These are phyloP conservation scores for Fusarium oxysporum DNA, from an alignment of 2,329 filamentous ascomycete genomes.

Conservation along the genomic window DNA sequence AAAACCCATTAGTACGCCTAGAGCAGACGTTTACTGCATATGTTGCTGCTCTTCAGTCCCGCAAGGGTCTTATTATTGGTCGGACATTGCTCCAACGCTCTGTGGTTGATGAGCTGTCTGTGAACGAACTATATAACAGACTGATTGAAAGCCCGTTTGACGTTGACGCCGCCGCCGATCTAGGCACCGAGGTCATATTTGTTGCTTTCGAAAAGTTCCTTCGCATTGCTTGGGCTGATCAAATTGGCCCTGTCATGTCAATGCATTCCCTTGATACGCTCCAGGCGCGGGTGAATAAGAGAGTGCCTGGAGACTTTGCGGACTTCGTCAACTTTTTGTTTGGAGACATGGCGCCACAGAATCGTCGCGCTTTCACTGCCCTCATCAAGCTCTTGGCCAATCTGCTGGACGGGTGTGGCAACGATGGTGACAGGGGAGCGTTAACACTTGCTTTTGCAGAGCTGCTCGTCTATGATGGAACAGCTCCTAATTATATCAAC, in stretches of 20 bases:
- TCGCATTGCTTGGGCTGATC: slow-evolving; percentile 86
- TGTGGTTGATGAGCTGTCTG: slow-evolving; percentile 78
- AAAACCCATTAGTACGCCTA: slow-evolving; percentile 77
- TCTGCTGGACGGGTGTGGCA: slow-evolving; percentile 87
- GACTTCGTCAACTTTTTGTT: slow-evolving; percentile 75
- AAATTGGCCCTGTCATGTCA: slow-evolving; percentile 87
- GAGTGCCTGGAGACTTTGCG: slow-evolving; percentile 78
- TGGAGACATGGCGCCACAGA: slow-evolving; percentile 75
- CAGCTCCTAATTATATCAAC: slow-evolving; percentile 86
- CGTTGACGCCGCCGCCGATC: slow-evolving; percentile 78
- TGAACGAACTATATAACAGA: slow-evolving; percentile 92
- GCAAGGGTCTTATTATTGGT: slow-evolving; percentile 88
- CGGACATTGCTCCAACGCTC: slow-evolving; percentile 77
- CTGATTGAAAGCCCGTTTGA: slow-evolving; percentile 86
- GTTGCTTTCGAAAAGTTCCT: slow-evolving; percentile 95
- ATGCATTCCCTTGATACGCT: slow-evolving; percentile 77
- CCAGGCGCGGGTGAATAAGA: slow-evolving; percentile 74
- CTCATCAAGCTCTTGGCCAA: slow-evolving; percentile 89
- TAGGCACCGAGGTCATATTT: slow-evolving; percentile 86
- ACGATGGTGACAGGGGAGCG: slow-evolving; percentile 89
- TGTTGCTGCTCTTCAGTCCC: slow-evolving; percentile 81
- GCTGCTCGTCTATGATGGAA: slow-evolving; percentile 80
- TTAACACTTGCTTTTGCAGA: slow-evolving; percentile 91
- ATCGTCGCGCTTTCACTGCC: slow-evolving; percentile 81
- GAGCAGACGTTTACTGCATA: slow-evolving; percentile 90